Conservation (phyloP, 208 protist species). For the Trypanosoma boissoni region DNA sequence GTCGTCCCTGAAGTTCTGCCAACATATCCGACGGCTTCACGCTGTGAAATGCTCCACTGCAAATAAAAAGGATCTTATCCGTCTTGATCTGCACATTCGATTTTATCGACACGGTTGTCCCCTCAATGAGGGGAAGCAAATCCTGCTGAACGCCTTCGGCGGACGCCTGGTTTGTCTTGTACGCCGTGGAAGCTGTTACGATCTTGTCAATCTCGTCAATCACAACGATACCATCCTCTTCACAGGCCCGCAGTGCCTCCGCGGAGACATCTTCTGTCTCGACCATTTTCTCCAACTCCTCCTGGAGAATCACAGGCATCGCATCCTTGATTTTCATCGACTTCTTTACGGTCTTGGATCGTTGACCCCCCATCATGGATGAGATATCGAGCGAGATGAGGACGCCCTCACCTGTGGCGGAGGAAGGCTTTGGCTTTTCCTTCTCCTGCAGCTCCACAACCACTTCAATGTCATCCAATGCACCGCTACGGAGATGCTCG, state of each 20-base stretch:
- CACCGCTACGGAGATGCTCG: conserved; percentile 91
- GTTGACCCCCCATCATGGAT: conserved; percentile 70
- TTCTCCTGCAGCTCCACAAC: conserved; percentile 92
- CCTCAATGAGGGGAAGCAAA: conserved; percentile 97
- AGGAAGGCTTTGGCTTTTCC: conserved; percentile 80
- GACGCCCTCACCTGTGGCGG: conserved; percentile 66
- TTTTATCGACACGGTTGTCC: conserved; percentile 96
- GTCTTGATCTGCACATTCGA: conserved; percentile 97
- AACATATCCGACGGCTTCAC: conserved; percentile 94
- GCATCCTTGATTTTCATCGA: conserved; percentile 94
- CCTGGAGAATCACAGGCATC: conserved; percentile 86
- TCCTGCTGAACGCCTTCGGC: conserved; percentile 98
- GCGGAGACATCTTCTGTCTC: conserved; percentile 91
- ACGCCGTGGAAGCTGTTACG: conserved; percentile 81
- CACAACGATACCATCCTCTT: conserved; percentile 98
- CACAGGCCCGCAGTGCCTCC: conserved; percentile 93
- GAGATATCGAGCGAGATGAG: conserved; percentile 89
- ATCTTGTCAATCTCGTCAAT: conserved; percentile 99
- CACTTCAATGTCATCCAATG: conserved; percentile 90
- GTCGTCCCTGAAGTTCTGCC: conserved; percentile 95
- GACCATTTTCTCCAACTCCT: conserved; percentile 94
- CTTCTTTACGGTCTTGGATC: conserved; percentile 86
- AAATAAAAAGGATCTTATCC: conserved; percentile 98
- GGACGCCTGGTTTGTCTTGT: conserved; percentile 91
- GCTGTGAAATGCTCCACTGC: conserved; percentile 97